Evolutionary conservation across 352 stramenopile species (phyloP).

Genomic region (Phytophthora kernoviae): DNA sequence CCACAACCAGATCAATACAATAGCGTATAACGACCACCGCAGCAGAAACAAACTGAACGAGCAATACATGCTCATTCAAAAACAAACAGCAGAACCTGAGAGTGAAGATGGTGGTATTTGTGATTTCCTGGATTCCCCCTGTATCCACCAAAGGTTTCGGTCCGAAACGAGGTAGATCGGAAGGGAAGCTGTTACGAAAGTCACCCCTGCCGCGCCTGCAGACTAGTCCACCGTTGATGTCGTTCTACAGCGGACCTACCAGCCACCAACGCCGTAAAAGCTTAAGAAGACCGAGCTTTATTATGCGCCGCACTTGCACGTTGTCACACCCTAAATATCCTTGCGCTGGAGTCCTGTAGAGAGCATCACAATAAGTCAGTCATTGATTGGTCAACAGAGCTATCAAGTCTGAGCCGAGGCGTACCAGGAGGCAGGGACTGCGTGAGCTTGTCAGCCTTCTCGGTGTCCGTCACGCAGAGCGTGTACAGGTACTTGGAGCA

Average conservation of each 20-base stretch:
- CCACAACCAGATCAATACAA: neutral
- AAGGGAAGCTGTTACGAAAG: conserved; percentile 26
- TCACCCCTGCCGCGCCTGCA: conserved; percentile 28
- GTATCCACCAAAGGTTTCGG: conserved; percentile 6
- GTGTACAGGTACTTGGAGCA: conserved; percentile 99
- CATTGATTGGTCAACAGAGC: neutral
- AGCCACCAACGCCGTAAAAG: conserved; percentile 35
- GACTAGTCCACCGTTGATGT: conserved; percentile 21
- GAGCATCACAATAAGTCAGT: conserved; percentile 7
- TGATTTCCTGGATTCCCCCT: conserved; percentile 15
- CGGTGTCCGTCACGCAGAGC: conserved; percentile 96
- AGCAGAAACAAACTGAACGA: conserved; percentile 15
- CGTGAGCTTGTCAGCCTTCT: conserved; percentile 99
- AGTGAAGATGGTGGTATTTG: conserved; percentile 42
- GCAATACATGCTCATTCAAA: conserved; percentile 1
- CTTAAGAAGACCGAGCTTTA: conserved; percentile 85
- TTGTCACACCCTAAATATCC: conserved; percentile 85
- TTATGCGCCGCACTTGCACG: conserved; percentile 63
- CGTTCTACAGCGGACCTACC: conserved; percentile 32
- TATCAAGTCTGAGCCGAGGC: conserved; percentile 8
- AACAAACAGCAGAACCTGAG: conserved; percentile 21
- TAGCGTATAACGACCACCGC: neutral
- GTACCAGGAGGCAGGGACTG: conserved; percentile 97
- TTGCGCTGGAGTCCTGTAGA: conserved; percentile 88
- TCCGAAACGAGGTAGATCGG: conserved; percentile 8